Evolutionary conservation across 192 early-diverging fungal genomes (phyloP), one percentile per base, ranked within the genome.

Genomic region (Diversispora eburnea): DNA sequence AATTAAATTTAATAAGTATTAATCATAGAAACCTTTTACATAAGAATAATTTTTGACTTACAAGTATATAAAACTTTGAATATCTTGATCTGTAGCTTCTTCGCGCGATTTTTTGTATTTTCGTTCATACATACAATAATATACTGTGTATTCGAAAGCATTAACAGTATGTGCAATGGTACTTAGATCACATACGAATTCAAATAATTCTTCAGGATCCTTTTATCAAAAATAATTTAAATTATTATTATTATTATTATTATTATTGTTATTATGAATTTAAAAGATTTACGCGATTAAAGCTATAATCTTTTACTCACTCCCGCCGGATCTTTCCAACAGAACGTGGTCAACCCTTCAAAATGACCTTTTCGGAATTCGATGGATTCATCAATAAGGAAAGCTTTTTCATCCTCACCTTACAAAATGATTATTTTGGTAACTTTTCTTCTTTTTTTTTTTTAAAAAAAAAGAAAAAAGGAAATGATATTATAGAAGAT

Each of bases 41-140:
- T 3, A 57, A 19, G 7, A 57, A 57, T 58, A 58, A 20, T 20
- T 57, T 57, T 13, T 22, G 7, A 70, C 76, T 58, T 81, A 82
- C 81, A 67, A 46, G 74, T 81, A 52, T 61, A 79, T 67, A 66
- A 83, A 91, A 39, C 74, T 80, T 39, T 77, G 73, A 46, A 91
- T 73, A 22, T 86, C 85, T 39, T 82, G 76, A 43, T 89, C 88
- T 0, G 75, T 77, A 0, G 83, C 85, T 4, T 86, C 80, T 10
- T 82, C 80, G 55, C 82, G 80, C 12, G 76, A 67, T 54, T 81
- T 82, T 59, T 78, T 62, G 20, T 79, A 64, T 58, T 82, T 78
- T 43, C 83, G 80, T 70, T 92, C 87, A 65, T 81, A 89, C 86
- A 91, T 91, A 76, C 84, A 91, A 9, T 84, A 79, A 72, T 90